Evolutionary conservation across 345 rosid genomes (phyloP), one percentile per base, ranked within the genome.

Genomic region (Syzygium grande): DNA sequence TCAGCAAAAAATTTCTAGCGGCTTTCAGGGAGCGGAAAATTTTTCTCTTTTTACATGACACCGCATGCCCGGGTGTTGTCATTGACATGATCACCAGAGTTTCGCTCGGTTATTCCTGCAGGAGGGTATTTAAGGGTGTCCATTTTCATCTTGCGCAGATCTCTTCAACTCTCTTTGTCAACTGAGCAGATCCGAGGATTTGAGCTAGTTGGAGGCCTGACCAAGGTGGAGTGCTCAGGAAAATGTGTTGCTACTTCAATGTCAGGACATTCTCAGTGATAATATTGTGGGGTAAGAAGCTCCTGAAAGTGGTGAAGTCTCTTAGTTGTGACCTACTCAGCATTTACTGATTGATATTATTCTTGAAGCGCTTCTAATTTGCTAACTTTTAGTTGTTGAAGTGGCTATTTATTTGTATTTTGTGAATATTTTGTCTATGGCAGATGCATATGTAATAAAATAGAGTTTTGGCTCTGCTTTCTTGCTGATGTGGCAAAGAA

Each of bases 401-500:
- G 49, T 1, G 49, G 27, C 14, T 73, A 73, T 34, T 19, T 38
- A 73, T 38, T 38, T 73, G 80, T 38, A 51, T 84, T 84, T 84
- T 49, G 55, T 2, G 30, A 84, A 84, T 84, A 46, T 10, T 52
- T 52, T 49, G 53, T 46, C 85, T 52, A 7, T 25, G 23, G 53
- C 52, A 84, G 55, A 52, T 29, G 55, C 38, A 9, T 30, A 27
- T 21, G 61, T 51, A 38, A 52, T 53, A 84, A 85, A 41, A 29
- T 52, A 85, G 41, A 85, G 61, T 30, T 52, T 85, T 52, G 52
- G 56, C 56, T 34, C 55, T 43, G 79, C 34, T 87, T 46, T 41
- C n/a, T 87, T 25, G 30, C 89, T 43, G 55, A 79, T 88, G 86
- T 11, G 58, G 85, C 63, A 86, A 89, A 73, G 51, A 84, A 89